Conservation (phyloP, 2,329 filamentous ascomycete genomes). For the Phyllosticta paracitricarpa region DNA sequence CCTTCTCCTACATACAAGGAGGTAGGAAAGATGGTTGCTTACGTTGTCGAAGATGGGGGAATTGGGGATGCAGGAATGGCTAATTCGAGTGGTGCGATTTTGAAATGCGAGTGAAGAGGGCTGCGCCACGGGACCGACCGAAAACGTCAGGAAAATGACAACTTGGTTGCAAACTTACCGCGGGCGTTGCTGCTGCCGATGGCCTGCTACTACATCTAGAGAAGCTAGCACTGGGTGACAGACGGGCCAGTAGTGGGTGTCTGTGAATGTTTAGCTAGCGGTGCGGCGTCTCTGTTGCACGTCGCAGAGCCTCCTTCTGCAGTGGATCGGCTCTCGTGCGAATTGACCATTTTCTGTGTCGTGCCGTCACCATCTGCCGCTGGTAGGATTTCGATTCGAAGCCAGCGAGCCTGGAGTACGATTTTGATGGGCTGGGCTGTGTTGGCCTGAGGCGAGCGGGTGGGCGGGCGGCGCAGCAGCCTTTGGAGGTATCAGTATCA, state of each 20-base stretch:
- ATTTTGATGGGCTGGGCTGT: background rate
- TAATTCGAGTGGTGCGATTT: too few species aligned
- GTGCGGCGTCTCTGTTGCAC: background rate
- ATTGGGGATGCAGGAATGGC: too few species aligned
- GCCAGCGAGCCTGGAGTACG: background rate
- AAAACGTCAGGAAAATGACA: too few species aligned
- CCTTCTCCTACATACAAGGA: too few species aligned
- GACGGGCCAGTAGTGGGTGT: background rate
- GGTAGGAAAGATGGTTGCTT: too few species aligned
- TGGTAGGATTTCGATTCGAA: background rate
- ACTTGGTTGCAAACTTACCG: too few species aligned
- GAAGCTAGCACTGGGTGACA: background rate
- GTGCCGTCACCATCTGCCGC: background rate
- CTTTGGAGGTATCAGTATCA: background rate
- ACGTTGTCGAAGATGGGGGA: too few species aligned
- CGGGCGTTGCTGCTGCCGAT: too few species aligned
- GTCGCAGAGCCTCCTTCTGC: background rate
- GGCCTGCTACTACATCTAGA: too few species aligned
- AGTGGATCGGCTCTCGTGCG: background rate
- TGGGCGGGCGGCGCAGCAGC: background rate
- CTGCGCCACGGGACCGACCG: too few species aligned
- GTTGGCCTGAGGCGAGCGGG: background rate
- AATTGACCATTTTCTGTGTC: background rate
- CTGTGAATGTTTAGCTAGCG: background rate
- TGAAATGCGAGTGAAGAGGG: too few species aligned